phyloP scores from a whole-genome alignment of 257 asterid genomes.

The Schizonepeta tenuifolia region DNA sequence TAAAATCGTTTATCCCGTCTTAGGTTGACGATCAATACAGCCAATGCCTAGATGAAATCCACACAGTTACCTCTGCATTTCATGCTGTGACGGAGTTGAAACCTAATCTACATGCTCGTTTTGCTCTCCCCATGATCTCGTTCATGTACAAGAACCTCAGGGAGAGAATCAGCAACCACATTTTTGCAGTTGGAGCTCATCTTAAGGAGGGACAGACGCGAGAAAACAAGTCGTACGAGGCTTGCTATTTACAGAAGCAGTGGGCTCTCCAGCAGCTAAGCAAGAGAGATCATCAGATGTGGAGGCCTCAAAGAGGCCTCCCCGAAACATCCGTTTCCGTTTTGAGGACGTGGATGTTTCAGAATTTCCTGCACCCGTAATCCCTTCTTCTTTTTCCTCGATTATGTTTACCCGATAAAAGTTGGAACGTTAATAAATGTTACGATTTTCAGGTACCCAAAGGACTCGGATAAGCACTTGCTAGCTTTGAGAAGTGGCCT shows the following conservation, averaged over 20 bases:
- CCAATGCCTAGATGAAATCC: slow-evolving; percentile 82
- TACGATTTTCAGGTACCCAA: slow-evolving; percentile 65
- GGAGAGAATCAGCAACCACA: slow-evolving; percentile 72
- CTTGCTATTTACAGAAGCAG: slow-evolving; percentile 65
- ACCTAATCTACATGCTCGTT: slow-evolving; percentile 69
- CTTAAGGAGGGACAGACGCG: slow-evolving; percentile 31
- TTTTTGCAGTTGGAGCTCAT: slow-evolving; percentile 60
- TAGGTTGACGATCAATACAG: slow-evolving; percentile 79
- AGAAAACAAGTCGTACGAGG: slow-evolving; percentile 54
- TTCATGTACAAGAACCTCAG: slow-evolving; percentile 67
- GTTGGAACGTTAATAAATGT: not conserved
- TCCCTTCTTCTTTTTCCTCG: slow-evolving; percentile 1
- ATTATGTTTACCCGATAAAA: not conserved
- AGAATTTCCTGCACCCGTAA: slow-evolving; percentile 93
- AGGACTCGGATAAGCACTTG: slow-evolving; percentile 90
- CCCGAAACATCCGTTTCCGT: slow-evolving; percentile 94
- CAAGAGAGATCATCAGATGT: slow-evolving; percentile 69
- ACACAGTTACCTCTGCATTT: slow-evolving; percentile 72
- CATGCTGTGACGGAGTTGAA: slow-evolving; percentile 78
- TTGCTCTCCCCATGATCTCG: slow-evolving; percentile 66
- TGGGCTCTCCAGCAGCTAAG: slow-evolving; percentile 92
- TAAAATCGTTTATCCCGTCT: not conserved
- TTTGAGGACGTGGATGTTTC: slow-evolving; percentile 94
- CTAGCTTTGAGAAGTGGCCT: slow-evolving; percentile 85
- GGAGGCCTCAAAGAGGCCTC: slow-evolving; percentile 93